Base-by-base conservation (phyloP, 345 rosid species). In the Heritiera fomes region DNA sequence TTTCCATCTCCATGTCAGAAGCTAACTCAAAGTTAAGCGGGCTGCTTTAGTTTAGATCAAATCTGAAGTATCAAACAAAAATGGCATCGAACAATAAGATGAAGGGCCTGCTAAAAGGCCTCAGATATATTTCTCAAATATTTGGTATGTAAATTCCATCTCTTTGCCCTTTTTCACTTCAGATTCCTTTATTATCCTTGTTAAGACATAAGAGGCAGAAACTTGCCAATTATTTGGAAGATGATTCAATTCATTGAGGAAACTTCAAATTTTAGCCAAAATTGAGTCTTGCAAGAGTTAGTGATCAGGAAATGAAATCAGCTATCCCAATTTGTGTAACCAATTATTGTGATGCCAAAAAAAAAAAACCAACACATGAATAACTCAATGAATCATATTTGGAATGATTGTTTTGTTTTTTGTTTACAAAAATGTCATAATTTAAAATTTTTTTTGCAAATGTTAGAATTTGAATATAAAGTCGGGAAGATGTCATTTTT, bases 81-180 rank as follows among this genome's bases (percentile, higher is more conserved):
- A 88, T 53, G 75, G 78, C 88, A 89, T 84, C 92, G 68, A 90
- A 87, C 89, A 90, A 87, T 77, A 92, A 87, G 87, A 85, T 92
- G 94, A 92, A 92, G 83, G 91, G 93, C 80, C 90, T 92, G 43
- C 81, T 92, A 49, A 92, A 86, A 81, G 94, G 94, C 59, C 87
- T 92, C 0, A 79, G 93, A 81, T 90, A 89, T 84, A 92, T 92
- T 60, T 89, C 94, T 83, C 90, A 90, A 78, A 90, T 91, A 32
- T 91, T 92, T 82, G 94, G 97, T 92, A 60, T 11, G 30, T 23
- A 15, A 15, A 53, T 73, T 41, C 46, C 49, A 10, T 45, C 11
- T 56, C 10, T 43, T 59, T 46, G 17, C 6, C 4, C 55, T 28
- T 73, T 40, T 43, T 17, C 9, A n/a, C 30, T 14, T 7, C 56